A percentile compares a stretch with the other conserved stretches of the same genome.
Conservation (phyloP, 768 basidiomycete genomes). For the Tylopilus rubrobrunneus region DNA sequence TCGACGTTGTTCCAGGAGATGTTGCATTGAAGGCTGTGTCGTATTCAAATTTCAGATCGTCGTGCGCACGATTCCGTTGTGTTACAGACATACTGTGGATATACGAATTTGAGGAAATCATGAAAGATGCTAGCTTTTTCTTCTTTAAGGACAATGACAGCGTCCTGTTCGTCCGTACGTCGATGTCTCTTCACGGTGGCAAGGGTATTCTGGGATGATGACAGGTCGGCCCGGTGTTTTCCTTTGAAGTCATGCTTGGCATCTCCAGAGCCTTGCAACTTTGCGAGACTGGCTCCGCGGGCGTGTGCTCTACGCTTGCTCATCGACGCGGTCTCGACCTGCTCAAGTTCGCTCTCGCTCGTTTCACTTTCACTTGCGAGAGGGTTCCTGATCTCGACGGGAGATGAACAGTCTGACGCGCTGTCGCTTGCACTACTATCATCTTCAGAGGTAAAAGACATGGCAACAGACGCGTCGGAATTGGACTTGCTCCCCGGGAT, state of each 20-base stretch:
- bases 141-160: slow-evolving; percentile 86
- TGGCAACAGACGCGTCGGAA: slow-evolving; percentile 44
- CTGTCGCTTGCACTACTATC: slow-evolving; percentile 30
- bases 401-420: slow-evolving; percentile 40
- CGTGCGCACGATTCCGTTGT: background rate
- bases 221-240: slow-evolving; percentile 18
- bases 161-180: slow-evolving; percentile 57
- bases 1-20: slow-evolving; percentile 96
- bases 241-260: slow-evolving; percentile 23
- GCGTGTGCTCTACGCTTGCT: slow-evolving; percentile 35
- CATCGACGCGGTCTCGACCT: slow-evolving; percentile 16
- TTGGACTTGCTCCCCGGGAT: slow-evolving; percentile 47
- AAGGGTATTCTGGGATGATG: slow-evolving; percentile 32
- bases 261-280: slow-evolving; percentile 43
- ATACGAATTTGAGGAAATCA: slow-evolving; percentile 90
- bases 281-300: slow-evolving; percentile 53
- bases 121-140: slow-evolving; percentile 88
- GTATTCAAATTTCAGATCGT: slow-evolving; percentile 1
- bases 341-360: slow-evolving; percentile 36
- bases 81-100: slow-evolving; percentile 70
- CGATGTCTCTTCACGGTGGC: slow-evolving; percentile 41
- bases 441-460: slow-evolving; percentile 60
- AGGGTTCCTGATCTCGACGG: slow-evolving; percentile 37
- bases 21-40: slow-evolving; percentile 73
- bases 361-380: slow-evolving; percentile 31